Evolutionary conservation across 2,329 filamentous ascomycete genomes (phyloP), one percentile per base, ranked within the genome.

Genomic region (Stachybotrys echinatus): DNA sequence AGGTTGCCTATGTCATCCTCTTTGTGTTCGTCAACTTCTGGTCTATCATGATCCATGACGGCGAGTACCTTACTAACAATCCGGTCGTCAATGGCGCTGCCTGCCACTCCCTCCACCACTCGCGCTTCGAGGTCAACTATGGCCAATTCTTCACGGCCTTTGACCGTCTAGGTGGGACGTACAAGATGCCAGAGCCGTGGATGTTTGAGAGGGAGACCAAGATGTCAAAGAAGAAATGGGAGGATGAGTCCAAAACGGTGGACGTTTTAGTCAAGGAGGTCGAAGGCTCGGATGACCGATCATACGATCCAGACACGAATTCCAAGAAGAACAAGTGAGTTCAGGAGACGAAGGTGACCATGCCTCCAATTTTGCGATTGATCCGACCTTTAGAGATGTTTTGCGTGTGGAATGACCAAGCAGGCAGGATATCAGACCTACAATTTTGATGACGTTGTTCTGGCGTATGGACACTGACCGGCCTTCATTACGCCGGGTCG

Each of bases 11-110:
- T 63, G 84, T 96, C 47, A 79, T 78, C 12, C 83, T 96, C 37
- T 97, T 96, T 72, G 75, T 87, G 60, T 95, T 95, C 66, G 89
- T 97, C 74, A 95, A 97, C 73, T 83, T 96, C 70, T 97, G 92
- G 92, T 95, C 92, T 38, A 89, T 97, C 61, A 80, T 96, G 73
- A 96, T 97, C 63, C 84, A 97, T 69, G 92, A 97, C 62, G 92
- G 92, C 62, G 92, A 97, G 73, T 96, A 95, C 66, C 82, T 95
- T 17, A 87, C 90, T 62, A 88, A 96, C 72, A 89, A 87, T 62
- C 87, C 90, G n/a, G 69, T 96, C 58, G 84, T 96, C 71, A 97
- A 97, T 66, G 92, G 92, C 47, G 91, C 92, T 12, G 92, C 92
- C 23, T 96, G 92, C 76, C 92, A 96, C 79, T 71, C 70, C 5